Evolutionary conservation across 352 stramenopile species (phyloP), one percentile per base, ranked within the genome.

Genomic region (Phytophthora multivora): DNA sequence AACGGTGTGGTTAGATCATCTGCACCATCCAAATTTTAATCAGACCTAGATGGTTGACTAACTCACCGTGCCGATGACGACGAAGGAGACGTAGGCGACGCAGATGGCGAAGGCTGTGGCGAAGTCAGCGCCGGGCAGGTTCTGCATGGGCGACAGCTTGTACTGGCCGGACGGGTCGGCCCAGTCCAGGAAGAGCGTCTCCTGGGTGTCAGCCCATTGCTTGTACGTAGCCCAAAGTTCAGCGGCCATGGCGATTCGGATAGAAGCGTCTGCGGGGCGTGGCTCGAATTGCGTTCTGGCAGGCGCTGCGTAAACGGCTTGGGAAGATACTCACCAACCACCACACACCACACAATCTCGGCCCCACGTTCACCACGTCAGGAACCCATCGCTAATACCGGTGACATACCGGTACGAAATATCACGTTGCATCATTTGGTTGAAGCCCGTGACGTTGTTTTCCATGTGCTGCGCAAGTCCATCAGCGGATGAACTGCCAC

Each of bases 31-130:
- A 59, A 40, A 70, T 70, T 69, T 43, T 65, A 50, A 47, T 49
- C 16, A 42, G 15, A 57, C 7, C 25, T 50, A 40, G 41, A 45
- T 51, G 36, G 16, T n/a, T 53, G 59, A 51, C 53, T 47, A 62
- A 63, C 67, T 47, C 45, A 76, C 67, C 66, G 80, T 86, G 50
- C 83, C 83, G 35, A 91, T 62, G 45, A 92, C 71, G 23, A 92
- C 82, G 51, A 92, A 90, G 25, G 71, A 45, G 12, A 88, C 38
- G 63, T 92, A 92, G 23, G 51, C 83, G 38, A 89, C 60, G 54
- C 76, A 84, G 48, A 89, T 73, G 12, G 77, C 79, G 31, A 82
- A 80, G 55, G 66, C 81, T 19, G 75, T 77, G 33, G 77, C 77
- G 51, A 90, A 86, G 61, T 90, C 71, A 25, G 73, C 62, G 38